These are phyloP conservation scores for Boehmeria nivea DNA, from an alignment of 306 rosid genomes.

Conservation along the genomic window DNA sequence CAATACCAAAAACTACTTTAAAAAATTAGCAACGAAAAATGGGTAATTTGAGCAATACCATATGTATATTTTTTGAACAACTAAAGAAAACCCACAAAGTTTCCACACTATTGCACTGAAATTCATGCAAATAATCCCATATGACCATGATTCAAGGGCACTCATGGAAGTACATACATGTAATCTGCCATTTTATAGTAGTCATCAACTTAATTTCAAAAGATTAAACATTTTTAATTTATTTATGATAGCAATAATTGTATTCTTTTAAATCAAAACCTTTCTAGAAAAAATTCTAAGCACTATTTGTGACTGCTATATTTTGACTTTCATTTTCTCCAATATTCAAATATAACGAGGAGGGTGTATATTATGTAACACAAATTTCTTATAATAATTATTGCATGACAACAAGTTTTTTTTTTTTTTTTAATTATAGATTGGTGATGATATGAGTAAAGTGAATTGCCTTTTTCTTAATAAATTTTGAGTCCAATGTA, in stretches of 20 bases:
- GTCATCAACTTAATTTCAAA: too few relatives aligned
- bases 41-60: conserved; percentile 22
- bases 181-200: too few relatives aligned
- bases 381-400: too few relatives aligned
- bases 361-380: too few relatives aligned
- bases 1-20: conserved; percentile 8
- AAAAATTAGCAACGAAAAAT: conserved; percentile 19
- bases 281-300: too few relatives aligned
- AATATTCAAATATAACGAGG: too few relatives aligned
- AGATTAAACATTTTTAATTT: too few relatives aligned
- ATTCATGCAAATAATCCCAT: conserved; percentile 42
- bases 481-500: conserved; percentile 1
- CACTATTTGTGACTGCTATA: too few relatives aligned
- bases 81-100: conserved; percentile 28
- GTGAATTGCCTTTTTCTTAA: neutral
- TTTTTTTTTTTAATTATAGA: neutral
- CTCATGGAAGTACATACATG: too few relatives aligned
- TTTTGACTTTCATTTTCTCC: too few relatives aligned
- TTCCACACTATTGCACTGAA: conserved; percentile 59
- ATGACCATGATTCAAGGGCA: neutral
- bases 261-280: neutral
- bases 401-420: too few relatives aligned
- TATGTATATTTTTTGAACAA: conserved; percentile 22
- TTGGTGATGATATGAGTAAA: neutral
- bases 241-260: too few relatives aligned